These are phyloP conservation scores for Neoboletus magnificus DNA, from an alignment of 768 basidiomycete species.

Conservation along the genomic window DNA sequence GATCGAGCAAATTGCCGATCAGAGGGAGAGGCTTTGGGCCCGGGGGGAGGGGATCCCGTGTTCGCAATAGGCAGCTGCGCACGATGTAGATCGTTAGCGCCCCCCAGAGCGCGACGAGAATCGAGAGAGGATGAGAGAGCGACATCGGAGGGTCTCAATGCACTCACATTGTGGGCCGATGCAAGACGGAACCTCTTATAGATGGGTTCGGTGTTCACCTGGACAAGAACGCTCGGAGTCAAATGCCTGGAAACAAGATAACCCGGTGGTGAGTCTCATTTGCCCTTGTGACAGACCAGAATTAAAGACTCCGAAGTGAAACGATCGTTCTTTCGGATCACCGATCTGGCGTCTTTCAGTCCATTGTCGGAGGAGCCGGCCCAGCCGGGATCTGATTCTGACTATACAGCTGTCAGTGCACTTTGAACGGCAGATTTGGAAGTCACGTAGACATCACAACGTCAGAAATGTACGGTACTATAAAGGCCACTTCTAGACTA, in stretches of 20 bases:
- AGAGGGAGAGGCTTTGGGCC: slow-evolving; percentile 53
- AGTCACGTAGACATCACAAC: too few relatives aligned
- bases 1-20: slow-evolving; percentile 50
- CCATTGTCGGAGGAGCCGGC: too few relatives aligned
- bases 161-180: slow-evolving; percentile 1
- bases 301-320: background rate
- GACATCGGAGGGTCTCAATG: slow-evolving; percentile 10
- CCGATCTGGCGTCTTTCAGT: background rate
- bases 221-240: slow-evolving; percentile 7
- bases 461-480: too few relatives aligned
- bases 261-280: slow-evolving; percentile 13
- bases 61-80: slow-evolving; percentile 8
- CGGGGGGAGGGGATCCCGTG: slow-evolving; percentile 44
- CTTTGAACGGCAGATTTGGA: too few relatives aligned
- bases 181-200: slow-evolving; percentile 15
- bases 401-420: too few relatives aligned
- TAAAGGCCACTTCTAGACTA: too few relatives aligned
- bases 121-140: slow-evolving; percentile 9
- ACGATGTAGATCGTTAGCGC: slow-evolving; percentile 18
- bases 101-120: slow-evolving; percentile 23
- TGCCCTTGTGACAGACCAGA: slow-evolving; percentile 6
- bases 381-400: too few relatives aligned
- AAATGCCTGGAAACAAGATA: background rate
- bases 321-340: background rate
- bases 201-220: slow-evolving; percentile 6